Base-by-base conservation (phyloP, 2,329 filamentous ascomycete genomes). In the Fusarium illudens region DNA sequence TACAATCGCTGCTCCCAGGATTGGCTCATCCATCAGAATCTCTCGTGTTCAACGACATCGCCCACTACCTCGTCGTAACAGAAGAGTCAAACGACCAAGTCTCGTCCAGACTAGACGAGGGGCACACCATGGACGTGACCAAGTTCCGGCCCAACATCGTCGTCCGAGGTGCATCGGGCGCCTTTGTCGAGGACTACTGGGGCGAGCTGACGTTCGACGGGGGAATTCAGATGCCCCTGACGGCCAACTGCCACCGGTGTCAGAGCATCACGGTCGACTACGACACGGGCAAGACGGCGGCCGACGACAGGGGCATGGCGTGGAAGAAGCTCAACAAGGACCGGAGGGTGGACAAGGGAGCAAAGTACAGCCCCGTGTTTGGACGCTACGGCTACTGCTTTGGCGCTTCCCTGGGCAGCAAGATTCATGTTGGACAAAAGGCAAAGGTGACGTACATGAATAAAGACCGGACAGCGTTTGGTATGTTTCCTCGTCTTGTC, bases 261-360 rank as follows among this genome's bases (percentile, higher is more conserved):
- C 71, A 73, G 36, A 73, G 71, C 9, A 73, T 73, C 19, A 73
- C 71, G 1, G 71, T 73, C 0, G 71, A 73, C 19, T 73, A 73
- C 4, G 39, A 70, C 0, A 73, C 71, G 0, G 71, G 71, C 0
- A 65, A 65, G 11, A 67, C 69, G 0, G 71, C 71, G 4, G 39
- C 51, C 2, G 69, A 73, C 3, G 71, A 73, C 19, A 37, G 57
- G 0, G 71, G 71, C 1, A 58, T 42, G 37, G 69, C 63, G 2
- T 73, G 69, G 71, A 73, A 73, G 50, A 73, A 72, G 11, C 37
- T 73, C 3, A 73, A 73, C 52, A 72, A 72, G 10, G 71, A 73
- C 13, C 51, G 71, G 6, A 56, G 71, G 27, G 71, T 73, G 0
- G 71, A 73, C 11, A 61, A 51, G 3, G 71, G 71, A 1, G 69